Evolutionary conservation across 2,329 filamentous ascomycete genomes (phyloP).

Genomic region (Phialophora chinensis): DNA sequence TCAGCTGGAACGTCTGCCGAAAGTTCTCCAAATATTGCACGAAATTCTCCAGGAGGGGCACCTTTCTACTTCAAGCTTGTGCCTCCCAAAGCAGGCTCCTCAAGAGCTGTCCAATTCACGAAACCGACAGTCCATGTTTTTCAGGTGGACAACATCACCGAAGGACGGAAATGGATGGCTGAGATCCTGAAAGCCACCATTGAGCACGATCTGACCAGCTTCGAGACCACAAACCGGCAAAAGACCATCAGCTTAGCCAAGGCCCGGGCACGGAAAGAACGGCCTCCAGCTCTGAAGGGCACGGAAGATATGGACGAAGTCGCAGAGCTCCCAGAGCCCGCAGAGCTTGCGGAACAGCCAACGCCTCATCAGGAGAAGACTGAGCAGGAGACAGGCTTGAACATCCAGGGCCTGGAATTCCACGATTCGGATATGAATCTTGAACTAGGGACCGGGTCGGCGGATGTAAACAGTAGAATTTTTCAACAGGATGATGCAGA

Average conservation of each 20-base stretch:
- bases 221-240: conserved; percentile 89
- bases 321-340: conserved; percentile 19
- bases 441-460: conserved; percentile 14
- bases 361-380: conserved; percentile 26
- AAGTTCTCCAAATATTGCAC: conserved; percentile 40
- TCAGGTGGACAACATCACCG: conserved; percentile 85
- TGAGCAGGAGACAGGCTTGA: conserved; percentile 31
- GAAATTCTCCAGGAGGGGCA: conserved; percentile 58
- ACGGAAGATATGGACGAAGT: conserved; percentile 46
- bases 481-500: conserved; percentile 18
- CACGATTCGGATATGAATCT: conserved; percentile 32
- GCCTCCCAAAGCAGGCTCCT: conserved; percentile 83
- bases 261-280: conserved; percentile 83
- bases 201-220: conserved; percentile 77
- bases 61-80: conserved; percentile 99
- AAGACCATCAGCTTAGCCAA: conserved; percentile 94
- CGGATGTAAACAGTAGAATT: conserved; percentile 5
- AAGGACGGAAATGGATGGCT: conserved; percentile 96
- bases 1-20: conserved; percentile 42
- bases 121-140: conserved; percentile 98
- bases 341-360: conserved; percentile 25
- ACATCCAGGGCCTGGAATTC: conserved; percentile 35
- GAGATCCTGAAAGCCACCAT: conserved; percentile 99
- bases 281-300: conserved; percentile 85
- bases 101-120: conserved; percentile 93